Conservation (phyloP, 805 yeast species). For the Maudiozyma barnettii region DNA sequence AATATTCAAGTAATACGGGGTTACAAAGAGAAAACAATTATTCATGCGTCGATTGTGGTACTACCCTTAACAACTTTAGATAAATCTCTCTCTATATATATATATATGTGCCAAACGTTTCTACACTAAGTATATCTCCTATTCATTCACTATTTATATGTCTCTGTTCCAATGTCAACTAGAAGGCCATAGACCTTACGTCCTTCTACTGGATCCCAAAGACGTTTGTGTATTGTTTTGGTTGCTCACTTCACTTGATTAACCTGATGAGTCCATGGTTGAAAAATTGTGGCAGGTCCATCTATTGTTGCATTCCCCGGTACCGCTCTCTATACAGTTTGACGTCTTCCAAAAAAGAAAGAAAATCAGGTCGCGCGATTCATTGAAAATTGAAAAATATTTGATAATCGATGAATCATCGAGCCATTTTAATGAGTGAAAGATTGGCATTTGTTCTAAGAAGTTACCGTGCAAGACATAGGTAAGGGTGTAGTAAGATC, state of each 20-base stretch:
- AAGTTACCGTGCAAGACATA: not conserved
- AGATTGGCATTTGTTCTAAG: not conserved
- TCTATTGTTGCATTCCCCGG: not conserved
- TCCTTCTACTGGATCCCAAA: too few species aligned
- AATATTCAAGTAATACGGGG: constrained; percentile 3
- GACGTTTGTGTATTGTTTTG: too few species aligned
- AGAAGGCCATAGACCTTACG: too few species aligned
- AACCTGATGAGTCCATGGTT: not conserved
- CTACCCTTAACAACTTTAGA: constrained; percentile 18
- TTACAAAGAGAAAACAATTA: constrained; percentile 11
- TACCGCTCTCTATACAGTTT: not conserved
- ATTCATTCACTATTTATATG: too few species aligned
- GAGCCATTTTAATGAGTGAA: not conserved
- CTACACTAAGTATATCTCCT: too few species aligned
- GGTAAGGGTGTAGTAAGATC: not conserved
- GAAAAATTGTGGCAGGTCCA: not conserved
- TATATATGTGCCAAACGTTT: too few species aligned
- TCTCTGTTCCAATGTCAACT: too few species aligned
- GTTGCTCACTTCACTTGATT: not conserved
- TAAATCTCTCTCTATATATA: not conserved
- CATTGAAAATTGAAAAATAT: not conserved
- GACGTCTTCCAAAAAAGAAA: not conserved
- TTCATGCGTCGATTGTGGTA: constrained; percentile 24
- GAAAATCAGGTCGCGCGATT: too few species aligned
- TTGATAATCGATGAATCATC: not conserved